phyloP scores from a whole-genome alignment of 257 asterid genomes.

The Solanum sparsipilum region DNA sequence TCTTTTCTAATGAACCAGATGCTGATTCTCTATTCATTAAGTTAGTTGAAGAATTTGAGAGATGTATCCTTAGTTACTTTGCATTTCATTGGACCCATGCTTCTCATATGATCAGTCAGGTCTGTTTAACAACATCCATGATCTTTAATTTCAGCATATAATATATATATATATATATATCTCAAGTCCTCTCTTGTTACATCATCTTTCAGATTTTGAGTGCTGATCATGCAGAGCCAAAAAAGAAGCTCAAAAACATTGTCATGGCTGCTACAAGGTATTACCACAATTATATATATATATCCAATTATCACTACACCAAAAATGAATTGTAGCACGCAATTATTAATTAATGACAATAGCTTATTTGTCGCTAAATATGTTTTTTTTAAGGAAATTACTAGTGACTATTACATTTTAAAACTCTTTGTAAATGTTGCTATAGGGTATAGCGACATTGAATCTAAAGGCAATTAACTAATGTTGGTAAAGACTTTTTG shows the following conservation, averaged over 20 bases:
- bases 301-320: not conserved
- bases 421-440: not conserved
- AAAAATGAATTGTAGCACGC: not conserved
- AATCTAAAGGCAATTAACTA: not conserved
- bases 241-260: constrained; percentile 72
- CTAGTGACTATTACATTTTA: not conserved
- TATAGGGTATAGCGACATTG: not conserved
- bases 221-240: constrained; percentile 50
- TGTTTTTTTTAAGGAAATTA: not conserved
- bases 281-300: not conserved
- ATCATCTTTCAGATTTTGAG: constrained; percentile 49
- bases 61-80: constrained; percentile 85
- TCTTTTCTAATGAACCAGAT: constrained; percentile 56
- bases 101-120: constrained; percentile 77
- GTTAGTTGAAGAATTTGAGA: constrained; percentile 82
- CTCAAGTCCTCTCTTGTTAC: not conserved
- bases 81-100: constrained; percentile 93
- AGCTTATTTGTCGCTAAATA: too few species aligned
- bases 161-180: not conserved
- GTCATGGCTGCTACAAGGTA: constrained; percentile 97
- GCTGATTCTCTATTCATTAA: constrained; percentile 80
- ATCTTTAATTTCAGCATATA: not conserved
- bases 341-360: too few species aligned
- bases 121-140: not conserved
- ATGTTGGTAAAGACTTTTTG: not conserved